Evolutionary conservation across 257 asterid species (phyloP).

Genomic region (Misopates orontium): DNA sequence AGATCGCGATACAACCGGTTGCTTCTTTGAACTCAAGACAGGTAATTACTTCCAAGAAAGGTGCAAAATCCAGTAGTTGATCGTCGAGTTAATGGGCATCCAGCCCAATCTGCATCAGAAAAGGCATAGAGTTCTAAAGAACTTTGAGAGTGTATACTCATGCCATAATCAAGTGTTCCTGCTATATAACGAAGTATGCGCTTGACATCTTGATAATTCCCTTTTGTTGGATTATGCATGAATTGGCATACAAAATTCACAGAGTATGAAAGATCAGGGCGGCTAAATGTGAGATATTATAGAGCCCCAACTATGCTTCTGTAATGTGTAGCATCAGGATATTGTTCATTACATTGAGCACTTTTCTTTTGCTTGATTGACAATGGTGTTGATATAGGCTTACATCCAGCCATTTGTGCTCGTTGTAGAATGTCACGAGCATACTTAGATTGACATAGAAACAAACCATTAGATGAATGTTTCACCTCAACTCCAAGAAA

Average conservation of each 20-base stretch:
- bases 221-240: background rate
- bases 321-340: background rate
- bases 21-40: background rate
- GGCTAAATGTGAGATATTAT: background rate
- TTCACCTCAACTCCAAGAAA: slow-evolving; percentile 18
- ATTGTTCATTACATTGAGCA: background rate
- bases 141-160: background rate
- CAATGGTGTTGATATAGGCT: background rate
- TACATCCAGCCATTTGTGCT: background rate
- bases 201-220: background rate
- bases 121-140: background rate
- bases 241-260: background rate
- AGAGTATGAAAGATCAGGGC: background rate
- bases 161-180: background rate
- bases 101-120: background rate
- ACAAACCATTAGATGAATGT: background rate
- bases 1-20: background rate
- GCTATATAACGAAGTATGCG: background rate
- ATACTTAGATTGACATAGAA: slow-evolving; percentile 11
- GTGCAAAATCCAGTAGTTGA: background rate
- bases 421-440: background rate
- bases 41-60: background rate
- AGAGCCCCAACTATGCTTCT: background rate
- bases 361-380: too few relatives aligned
- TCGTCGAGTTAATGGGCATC: background rate